Conservation (phyloP, 2,329 filamentous ascomycete species). For the Orbilia ellipsospora region DNA sequence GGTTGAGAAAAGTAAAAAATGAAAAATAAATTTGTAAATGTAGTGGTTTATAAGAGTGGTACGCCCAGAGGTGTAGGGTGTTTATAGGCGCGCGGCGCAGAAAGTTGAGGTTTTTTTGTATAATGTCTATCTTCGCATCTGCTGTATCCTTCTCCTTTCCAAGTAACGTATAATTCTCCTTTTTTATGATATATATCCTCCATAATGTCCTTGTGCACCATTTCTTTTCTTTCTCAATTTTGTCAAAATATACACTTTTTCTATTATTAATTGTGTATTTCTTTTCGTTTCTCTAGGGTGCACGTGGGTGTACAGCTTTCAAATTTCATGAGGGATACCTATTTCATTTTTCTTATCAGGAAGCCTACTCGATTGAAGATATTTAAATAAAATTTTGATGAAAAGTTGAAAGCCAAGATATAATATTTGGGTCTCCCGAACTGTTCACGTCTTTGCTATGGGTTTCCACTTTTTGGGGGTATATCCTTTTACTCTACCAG, state of each 20-base stretch:
- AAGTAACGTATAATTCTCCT: not conserved
- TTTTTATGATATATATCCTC: conserved; percentile 11
- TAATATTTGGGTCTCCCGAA: too few relatives aligned
- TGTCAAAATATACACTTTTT: not conserved
- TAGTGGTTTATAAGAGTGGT: not conserved
- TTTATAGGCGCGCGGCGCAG: conserved; percentile 5
- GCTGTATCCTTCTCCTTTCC: too few relatives aligned
- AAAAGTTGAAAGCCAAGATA: too few relatives aligned
- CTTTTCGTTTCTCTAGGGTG: not conserved
- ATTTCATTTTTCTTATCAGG: too few relatives aligned
- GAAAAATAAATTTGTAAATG: too few relatives aligned
- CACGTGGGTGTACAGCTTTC: too few relatives aligned
- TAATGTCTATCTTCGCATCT: conserved; percentile 1
- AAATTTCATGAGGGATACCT: too few relatives aligned
- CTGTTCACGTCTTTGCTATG: too few relatives aligned
- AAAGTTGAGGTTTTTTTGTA: not conserved
- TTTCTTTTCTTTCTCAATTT: not conserved
- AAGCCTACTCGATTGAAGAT: too few relatives aligned
- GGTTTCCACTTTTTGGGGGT: too few relatives aligned
- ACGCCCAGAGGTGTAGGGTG: not conserved
- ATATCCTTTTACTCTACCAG: too few relatives aligned
- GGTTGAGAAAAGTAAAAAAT: conserved; percentile 11
- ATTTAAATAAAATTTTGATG: too few relatives aligned
- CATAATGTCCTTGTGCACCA: conserved; percentile 1
- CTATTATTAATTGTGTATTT: conserved; percentile 2